Conservation (phyloP, 768 basidiomycete genomes). For the Suillus tomentosus region DNA sequence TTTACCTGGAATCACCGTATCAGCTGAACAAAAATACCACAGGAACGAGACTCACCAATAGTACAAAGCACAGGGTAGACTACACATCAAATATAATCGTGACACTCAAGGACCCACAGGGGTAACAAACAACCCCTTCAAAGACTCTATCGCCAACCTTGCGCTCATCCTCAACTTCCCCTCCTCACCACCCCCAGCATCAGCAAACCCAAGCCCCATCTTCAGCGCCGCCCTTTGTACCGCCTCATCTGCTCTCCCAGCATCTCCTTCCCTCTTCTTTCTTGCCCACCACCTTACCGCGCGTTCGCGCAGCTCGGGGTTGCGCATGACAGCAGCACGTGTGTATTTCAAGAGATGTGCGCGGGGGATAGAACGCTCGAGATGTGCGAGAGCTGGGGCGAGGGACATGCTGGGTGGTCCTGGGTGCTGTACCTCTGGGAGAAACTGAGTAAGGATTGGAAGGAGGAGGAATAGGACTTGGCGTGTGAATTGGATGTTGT, state of each 20-base stretch:
- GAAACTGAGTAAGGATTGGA: slow-evolving; percentile 48
- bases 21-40: not conserved
- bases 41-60: not conserved
- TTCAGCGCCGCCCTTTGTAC: slow-evolving; percentile 48
- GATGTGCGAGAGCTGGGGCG: slow-evolving; percentile 26
- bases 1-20: not conserved
- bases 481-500: slow-evolving; percentile 55
- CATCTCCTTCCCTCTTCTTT: slow-evolving; percentile 53
- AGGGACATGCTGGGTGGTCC: slow-evolving; percentile 32
- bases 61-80: not conserved
- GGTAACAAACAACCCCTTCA: slow-evolving; percentile 26
- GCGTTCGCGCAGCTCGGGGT: slow-evolving; percentile 48
- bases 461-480: slow-evolving; percentile 59
- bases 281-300: slow-evolving; percentile 57
- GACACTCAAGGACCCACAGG: not conserved
- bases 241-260: slow-evolving; percentile 47
- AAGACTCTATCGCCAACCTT: slow-evolving; percentile 28
- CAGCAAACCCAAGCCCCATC: slow-evolving; percentile 43
- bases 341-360: slow-evolving; percentile 58
- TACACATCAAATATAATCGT: not conserved
- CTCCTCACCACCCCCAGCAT: slow-evolving; percentile 20
- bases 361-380: slow-evolving; percentile 43
- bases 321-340: slow-evolving; percentile 58
- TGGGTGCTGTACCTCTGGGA: slow-evolving; percentile 24
- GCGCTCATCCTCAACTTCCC: slow-evolving; percentile 29